Conservation (phyloP, 306 rosid species). For the Quercus agrifolia region DNA sequence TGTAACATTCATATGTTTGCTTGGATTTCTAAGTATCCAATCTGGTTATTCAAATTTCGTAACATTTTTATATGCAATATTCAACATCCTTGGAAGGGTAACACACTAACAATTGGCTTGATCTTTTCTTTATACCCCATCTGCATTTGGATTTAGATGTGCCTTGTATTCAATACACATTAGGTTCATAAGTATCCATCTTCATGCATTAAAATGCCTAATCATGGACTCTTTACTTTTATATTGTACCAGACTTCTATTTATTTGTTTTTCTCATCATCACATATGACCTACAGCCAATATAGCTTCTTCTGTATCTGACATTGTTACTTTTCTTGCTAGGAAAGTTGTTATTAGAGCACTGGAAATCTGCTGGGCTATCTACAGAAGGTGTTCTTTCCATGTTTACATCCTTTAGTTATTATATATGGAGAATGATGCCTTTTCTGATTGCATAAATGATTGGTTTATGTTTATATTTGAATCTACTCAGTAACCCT, state of each 20-base stretch:
- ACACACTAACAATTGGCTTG: too few species aligned
- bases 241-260: background rate
- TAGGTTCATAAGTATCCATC: background rate
- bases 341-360: conserved; percentile 75
- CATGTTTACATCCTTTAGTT: background rate
- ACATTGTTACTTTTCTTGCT: background rate
- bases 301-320: background rate
- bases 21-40: background rate
- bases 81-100: background rate
- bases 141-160: background rate
- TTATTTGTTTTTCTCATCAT: background rate
- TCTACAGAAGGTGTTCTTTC: conserved; percentile 54
- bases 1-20: background rate
- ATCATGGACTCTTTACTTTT: background rate
- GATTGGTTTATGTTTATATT: background rate
- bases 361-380: conserved; percentile 70
- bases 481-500: background rate
- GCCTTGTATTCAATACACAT: background rate
- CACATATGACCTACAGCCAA: background rate
- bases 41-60: background rate
- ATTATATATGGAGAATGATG: background rate
- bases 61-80: background rate
- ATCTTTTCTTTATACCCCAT: background rate
- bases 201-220: background rate
- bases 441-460: background rate